These are phyloP conservation scores for Taxillus chinensis DNA, from an alignment of 164 flowering plant genomes.

Conservation along the genomic window DNA sequence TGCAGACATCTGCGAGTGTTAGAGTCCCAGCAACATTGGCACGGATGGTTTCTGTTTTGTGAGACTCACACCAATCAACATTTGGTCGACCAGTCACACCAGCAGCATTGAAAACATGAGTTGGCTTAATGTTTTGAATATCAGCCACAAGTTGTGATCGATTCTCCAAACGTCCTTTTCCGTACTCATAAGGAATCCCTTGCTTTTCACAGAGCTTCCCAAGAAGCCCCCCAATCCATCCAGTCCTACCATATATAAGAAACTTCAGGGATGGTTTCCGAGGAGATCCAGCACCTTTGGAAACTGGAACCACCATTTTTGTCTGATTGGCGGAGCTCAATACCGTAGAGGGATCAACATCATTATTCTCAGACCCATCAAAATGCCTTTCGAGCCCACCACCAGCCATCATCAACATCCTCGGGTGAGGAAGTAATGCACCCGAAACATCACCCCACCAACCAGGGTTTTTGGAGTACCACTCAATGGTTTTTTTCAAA, in stretches of 20 bases:
- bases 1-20: conserved; percentile 20
- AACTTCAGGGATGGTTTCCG: not conserved
- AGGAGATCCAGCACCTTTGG: not conserved
- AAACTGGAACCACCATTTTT: not conserved
- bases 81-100: conserved; percentile 22
- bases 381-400: not conserved
- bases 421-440: conserved; percentile 1
- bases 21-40: conserved; percentile 19
- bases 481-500: not conserved
- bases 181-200: conserved; percentile 20
- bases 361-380: not conserved
- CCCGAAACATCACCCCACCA: conserved; percentile 5
- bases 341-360: not conserved
- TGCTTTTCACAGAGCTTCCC: conserved; percentile 18
- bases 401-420: conserved; percentile 3
- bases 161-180: conserved; percentile 15
- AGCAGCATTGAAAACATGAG: conserved; percentile 26
- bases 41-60: conserved; percentile 20
- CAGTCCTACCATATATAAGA: conserved; percentile 18
- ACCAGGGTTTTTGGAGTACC: not conserved
- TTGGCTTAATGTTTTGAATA: conserved; percentile 14
- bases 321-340: not conserved
- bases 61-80: conserved; percentile 25
- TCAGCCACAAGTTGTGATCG: conserved; percentile 12
- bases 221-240: conserved; percentile 24